Conservation (phyloP, 1,284 basidiomycete genomes). For the Ustanciosporium gigantosporum region DNA sequence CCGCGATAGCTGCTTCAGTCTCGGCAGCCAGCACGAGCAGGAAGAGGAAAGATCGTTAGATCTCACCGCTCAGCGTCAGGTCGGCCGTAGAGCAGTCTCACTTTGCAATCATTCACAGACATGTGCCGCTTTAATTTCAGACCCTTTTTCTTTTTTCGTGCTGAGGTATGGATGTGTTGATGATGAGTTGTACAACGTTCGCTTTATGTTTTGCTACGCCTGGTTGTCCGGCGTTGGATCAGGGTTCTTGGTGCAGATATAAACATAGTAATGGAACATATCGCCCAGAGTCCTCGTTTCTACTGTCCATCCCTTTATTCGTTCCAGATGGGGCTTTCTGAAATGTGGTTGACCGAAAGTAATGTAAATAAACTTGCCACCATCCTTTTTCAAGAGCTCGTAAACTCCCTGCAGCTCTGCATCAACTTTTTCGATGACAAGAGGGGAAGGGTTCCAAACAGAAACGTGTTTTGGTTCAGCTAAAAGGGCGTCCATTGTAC, state of each 20-base stretch:
- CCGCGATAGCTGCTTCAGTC: too few relatives aligned
- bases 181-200: too few relatives aligned
- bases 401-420: slow-evolving; percentile 47
- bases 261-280: slow-evolving; percentile 57
- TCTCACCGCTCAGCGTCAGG: too few relatives aligned
- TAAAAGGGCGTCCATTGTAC: slow-evolving; percentile 59
- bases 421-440: slow-evolving; percentile 33
- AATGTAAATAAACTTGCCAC: slow-evolving; percentile 51
- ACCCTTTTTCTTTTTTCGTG: too few relatives aligned
- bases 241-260: slow-evolving; percentile 35
- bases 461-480: slow-evolving; percentile 40
- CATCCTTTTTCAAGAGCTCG: slow-evolving; percentile 43
- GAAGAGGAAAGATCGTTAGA: too few relatives aligned
- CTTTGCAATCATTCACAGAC: too few relatives aligned
- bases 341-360: slow-evolving; percentile 59
- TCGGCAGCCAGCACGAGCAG: too few relatives aligned
- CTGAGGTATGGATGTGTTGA: too few relatives aligned
- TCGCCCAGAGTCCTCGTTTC: slow-evolving; percentile 46
- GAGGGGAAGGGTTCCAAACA: slow-evolving; percentile 47
- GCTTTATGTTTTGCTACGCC: too few relatives aligned
- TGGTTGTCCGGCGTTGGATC: too few relatives aligned
- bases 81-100: too few relatives aligned
- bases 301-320: slow-evolving; percentile 36
- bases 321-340: slow-evolving; percentile 37
- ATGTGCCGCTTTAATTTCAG: too few relatives aligned